Percentiles rank a stretch among this genome's conserved stretches.
Evolutionary conservation across 257 asterid species (phyloP).

Genomic region (Anisodus acutangulus): DNA sequence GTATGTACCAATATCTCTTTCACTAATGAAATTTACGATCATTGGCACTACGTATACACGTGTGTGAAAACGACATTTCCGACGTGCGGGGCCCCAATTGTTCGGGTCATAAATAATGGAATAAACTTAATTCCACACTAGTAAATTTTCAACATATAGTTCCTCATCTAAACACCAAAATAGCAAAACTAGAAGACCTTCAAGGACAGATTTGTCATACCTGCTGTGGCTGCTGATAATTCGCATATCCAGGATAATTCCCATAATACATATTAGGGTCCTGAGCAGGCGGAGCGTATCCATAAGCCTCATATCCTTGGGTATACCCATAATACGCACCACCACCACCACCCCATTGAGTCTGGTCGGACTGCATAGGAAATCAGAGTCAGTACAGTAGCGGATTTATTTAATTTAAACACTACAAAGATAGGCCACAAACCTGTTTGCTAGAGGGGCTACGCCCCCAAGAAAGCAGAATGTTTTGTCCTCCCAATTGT

Average conservation of each 20-base stretch:
- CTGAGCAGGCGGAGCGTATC: slow-evolving; percentile 74
- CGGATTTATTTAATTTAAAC: slow-evolving; percentile 8
- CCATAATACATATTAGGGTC: slow-evolving; percentile 84
- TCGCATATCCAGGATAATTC: slow-evolving; percentile 75
- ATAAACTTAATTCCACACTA: too few relatives aligned
- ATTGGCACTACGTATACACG: too few relatives aligned
- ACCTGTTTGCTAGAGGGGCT: slow-evolving; percentile 92
- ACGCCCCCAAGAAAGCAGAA: slow-evolving; percentile 96
- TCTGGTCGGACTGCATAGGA: slow-evolving; percentile 53
- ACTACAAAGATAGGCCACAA: neutral
- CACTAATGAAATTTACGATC: too few relatives aligned
- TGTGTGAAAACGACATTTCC: too few relatives aligned
- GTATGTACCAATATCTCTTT: too few relatives aligned
- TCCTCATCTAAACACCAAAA: neutral
- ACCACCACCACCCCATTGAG: slow-evolving; percentile 57
- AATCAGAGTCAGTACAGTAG: slow-evolving; percentile 31
- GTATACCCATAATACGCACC: slow-evolving; percentile 62
- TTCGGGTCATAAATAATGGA: too few relatives aligned
- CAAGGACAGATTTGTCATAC: slow-evolving; percentile 37
- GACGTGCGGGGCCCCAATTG: too few relatives aligned
- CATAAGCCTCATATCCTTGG: slow-evolving; percentile 77
- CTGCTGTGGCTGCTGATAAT: slow-evolving; percentile 86
- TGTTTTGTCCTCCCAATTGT: slow-evolving; percentile 69
- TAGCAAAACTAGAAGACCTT: neutral
- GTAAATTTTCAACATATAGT: neutral